phyloP scores from a whole-genome alignment of 768 basidiomycete genomes.

The Hericium coralloides region DNA sequence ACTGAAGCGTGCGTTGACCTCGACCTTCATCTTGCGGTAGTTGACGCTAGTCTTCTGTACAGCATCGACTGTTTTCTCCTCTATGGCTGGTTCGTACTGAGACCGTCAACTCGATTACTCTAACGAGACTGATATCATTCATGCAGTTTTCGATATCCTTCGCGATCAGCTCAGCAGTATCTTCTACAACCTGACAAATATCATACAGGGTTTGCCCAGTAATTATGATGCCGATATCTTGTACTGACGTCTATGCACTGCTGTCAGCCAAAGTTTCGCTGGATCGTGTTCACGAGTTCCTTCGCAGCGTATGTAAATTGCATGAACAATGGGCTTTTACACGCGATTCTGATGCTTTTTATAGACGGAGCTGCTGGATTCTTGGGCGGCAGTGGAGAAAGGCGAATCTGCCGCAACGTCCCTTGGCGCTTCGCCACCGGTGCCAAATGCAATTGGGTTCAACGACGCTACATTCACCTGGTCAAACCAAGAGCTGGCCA shows the following conservation, averaged over 20 bases:
- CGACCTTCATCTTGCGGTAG: not conserved
- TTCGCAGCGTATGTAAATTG: not conserved
- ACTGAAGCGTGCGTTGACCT: not conserved
- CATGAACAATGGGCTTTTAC: not conserved
- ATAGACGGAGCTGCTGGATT: not conserved
- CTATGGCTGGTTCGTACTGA: not conserved
- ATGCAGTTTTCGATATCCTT: not conserved
- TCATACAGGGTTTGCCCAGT: not conserved
- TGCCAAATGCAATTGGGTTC: slow-evolving; percentile 35
- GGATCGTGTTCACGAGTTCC: not conserved
- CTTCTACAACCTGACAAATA: not conserved
- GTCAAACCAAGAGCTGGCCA: slow-evolving; percentile 28
- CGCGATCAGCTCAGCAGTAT: not conserved
- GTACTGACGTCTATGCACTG: not conserved
- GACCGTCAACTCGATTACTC: not conserved
- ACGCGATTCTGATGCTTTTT: not conserved
- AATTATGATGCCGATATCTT: not conserved
- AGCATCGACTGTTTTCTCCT: not conserved
- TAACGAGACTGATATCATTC: not conserved
- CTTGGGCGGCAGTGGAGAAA: not conserved
- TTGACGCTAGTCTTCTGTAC: not conserved
- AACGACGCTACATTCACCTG: slow-evolving; percentile 47
- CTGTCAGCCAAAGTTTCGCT: not conserved
- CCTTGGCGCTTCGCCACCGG: slow-evolving; percentile 8
- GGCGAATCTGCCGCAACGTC: not conserved